These are phyloP conservation scores for Pestalotiopsis sp. DNA, from an alignment of 2,329 filamentous ascomycete species.

Conservation along the genomic window DNA sequence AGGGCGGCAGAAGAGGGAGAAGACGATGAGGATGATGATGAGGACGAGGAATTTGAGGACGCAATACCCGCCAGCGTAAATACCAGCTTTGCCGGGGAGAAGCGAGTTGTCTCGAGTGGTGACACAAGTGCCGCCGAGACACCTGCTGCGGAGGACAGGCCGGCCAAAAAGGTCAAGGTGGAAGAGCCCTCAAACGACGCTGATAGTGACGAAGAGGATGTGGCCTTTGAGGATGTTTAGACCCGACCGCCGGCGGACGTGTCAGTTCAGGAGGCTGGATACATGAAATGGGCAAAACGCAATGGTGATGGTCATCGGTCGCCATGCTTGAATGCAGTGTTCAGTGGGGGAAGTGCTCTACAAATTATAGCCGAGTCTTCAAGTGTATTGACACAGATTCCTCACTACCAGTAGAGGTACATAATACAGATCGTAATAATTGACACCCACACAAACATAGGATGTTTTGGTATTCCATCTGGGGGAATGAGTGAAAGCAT, in stretches of 20 bases:
- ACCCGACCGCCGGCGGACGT: not conserved
- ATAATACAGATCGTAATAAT: too few species aligned
- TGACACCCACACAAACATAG: too few species aligned
- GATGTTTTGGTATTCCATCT: too few species aligned
- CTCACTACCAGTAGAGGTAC: too few species aligned
- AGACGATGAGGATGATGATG: slow-evolving; percentile 29
- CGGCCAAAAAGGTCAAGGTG: slow-evolving; percentile 55
- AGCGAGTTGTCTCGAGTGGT: slow-evolving; percentile 31
- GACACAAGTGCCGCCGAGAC: slow-evolving; percentile 34
- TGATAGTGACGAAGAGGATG: slow-evolving; percentile 41
- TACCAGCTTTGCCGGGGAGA: slow-evolving; percentile 29
- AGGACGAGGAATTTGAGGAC: slow-evolving; percentile 39
- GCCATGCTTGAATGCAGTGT: too few species aligned
- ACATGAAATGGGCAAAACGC: not conserved
- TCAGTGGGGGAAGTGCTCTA: too few species aligned
- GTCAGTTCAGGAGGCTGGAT: not conserved
- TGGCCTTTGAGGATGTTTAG: slow-evolving; percentile 51
- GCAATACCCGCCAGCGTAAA: slow-evolving; percentile 21
- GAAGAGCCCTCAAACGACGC: slow-evolving; percentile 42
- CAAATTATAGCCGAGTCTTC: too few species aligned
- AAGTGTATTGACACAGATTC: too few species aligned
- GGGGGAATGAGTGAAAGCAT: too few species aligned
- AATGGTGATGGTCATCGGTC: not conserved
- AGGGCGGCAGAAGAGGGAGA: slow-evolving; percentile 52
- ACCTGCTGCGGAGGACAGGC: slow-evolving; percentile 41